phyloP scores from a whole-genome alignment of 768 basidiomycete species.

The Mycena kentingensis region DNA sequence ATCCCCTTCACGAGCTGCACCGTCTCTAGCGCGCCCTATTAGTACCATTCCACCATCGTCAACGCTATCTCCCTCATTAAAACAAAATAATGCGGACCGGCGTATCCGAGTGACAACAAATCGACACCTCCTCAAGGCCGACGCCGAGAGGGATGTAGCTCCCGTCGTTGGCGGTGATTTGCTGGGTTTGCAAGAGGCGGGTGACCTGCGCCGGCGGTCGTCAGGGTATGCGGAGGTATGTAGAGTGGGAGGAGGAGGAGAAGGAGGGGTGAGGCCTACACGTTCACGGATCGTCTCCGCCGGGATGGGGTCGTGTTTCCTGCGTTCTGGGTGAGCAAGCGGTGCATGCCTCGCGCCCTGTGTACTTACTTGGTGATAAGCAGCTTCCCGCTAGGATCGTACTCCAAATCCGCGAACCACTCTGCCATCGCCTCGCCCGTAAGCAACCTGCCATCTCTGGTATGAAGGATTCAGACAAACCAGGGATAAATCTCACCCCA shows the following conservation, averaged over 20 bases:
- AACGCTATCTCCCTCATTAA: constrained; percentile 3
- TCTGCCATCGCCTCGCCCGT: constrained; percentile 36
- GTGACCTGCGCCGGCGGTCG: constrained; percentile 37
- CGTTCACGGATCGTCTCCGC: constrained; percentile 43
- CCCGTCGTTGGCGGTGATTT: constrained; percentile 51
- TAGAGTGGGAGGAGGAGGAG: neutral
- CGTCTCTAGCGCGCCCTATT: constrained; percentile 54
- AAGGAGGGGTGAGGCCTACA: constrained; percentile 31
- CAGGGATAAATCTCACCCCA: constrained; percentile 63
- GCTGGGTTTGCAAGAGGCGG: constrained; percentile 42
- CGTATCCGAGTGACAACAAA: constrained; percentile 68
- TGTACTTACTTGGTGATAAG: constrained; percentile 56
- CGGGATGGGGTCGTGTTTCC: constrained; percentile 46
- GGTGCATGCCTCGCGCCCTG: neutral
- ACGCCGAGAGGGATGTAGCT: constrained; percentile 44
- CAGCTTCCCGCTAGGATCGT: constrained; percentile 55
- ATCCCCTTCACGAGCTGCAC: constrained; percentile 53
- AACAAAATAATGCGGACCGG: constrained; percentile 43
- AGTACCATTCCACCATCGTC: neutral
- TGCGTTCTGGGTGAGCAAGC: constrained; percentile 43
- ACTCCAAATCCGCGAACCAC: constrained; percentile 70
- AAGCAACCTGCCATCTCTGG: neutral
- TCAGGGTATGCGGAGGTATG: too few relatives aligned
- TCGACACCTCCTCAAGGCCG: constrained; percentile 53
- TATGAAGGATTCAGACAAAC: constrained; percentile 29